phyloP scores from a whole-genome alignment of 305 asterid species.

The Fraxinus platypoda region DNA sequence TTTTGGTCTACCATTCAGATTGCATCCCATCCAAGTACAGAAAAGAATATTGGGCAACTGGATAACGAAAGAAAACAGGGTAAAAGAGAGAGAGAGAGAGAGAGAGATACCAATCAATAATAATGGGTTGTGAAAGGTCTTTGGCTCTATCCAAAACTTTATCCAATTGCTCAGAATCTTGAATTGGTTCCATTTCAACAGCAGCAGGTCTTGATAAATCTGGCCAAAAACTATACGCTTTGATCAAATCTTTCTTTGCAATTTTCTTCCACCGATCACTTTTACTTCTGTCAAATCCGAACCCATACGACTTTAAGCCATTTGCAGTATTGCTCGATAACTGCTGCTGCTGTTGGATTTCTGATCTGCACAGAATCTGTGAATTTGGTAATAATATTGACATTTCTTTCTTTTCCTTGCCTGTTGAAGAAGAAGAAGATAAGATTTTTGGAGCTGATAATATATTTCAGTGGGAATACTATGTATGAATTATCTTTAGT shows the following conservation, averaged over 20 bases:
- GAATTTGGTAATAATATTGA: constrained; percentile 67
- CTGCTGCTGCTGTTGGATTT: constrained; percentile 42
- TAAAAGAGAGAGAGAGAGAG: background rate
- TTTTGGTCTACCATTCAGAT: no score
- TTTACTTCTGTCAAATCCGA: constrained; percentile 38
- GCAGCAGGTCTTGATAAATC: constrained; percentile 46
- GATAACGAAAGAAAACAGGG: background rate
- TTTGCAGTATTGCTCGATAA: constrained; percentile 28
- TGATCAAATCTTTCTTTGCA: constrained; percentile 35
- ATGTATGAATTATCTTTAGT: background rate
- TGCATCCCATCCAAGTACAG: no score
- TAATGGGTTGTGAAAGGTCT: constrained; percentile 62
- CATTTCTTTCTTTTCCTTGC: constrained; percentile 35
- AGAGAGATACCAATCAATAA: constrained; percentile 66
- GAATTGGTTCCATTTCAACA: constrained; percentile 65
- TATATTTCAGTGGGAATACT: background rate
- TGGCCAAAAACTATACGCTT: constrained; percentile 48
- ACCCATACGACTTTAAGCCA: constrained; percentile 41
- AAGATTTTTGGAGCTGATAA: constrained; percentile 24
- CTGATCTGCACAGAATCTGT: constrained; percentile 54
- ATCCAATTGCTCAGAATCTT: constrained; percentile 60
- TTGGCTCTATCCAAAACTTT: constrained; percentile 61
- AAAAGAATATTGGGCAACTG: background rate
- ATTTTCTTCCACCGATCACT: constrained; percentile 28
- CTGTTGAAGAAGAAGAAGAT: constrained; percentile 16